Conservation (phyloP, 345 rosid genomes). For the Toxicodendron radicans region DNA sequence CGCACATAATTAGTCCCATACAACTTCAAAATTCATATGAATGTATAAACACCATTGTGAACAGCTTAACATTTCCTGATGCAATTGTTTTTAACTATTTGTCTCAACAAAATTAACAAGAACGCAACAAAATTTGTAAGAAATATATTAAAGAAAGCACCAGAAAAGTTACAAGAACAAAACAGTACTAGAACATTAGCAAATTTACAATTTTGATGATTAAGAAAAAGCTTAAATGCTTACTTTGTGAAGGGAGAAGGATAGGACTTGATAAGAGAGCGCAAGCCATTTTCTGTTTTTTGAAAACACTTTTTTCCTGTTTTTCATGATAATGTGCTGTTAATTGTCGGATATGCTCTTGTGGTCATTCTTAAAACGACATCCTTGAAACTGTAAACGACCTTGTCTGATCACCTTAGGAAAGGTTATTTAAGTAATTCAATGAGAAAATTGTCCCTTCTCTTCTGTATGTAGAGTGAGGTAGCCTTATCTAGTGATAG, state of each 20-base stretch:
- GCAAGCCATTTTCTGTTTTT: slow-evolving; percentile 41
- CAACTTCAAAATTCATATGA: background rate
- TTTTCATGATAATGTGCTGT: background rate
- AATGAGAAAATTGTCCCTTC: background rate
- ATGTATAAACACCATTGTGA: background rate
- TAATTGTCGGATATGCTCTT: slow-evolving; percentile 32
- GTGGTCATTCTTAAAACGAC: background rate
- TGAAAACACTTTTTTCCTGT: background rate
- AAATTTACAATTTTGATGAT: background rate
- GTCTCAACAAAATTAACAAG: background rate
- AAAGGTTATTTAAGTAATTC: slow-evolving; percentile 36
- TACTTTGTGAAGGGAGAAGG: slow-evolving; percentile 41
- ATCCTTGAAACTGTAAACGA: background rate
- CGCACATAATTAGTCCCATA: background rate
- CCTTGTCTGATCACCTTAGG: background rate
- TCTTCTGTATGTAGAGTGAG: background rate
- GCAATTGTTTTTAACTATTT: background rate
- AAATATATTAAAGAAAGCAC: background rate
- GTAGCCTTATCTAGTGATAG: slow-evolving; percentile 43
- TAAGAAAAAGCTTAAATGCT: slow-evolving; percentile 11
- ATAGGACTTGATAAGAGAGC: slow-evolving; percentile 36
- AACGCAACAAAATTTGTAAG: background rate
- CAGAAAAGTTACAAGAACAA: background rate
- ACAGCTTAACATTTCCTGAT: background rate
- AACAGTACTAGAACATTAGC: background rate